A percentile compares a stretch with the other conserved stretches of the same genome.
phyloP scores from a whole-genome alignment of 805 yeast species.

The Starmerella apis region DNA sequence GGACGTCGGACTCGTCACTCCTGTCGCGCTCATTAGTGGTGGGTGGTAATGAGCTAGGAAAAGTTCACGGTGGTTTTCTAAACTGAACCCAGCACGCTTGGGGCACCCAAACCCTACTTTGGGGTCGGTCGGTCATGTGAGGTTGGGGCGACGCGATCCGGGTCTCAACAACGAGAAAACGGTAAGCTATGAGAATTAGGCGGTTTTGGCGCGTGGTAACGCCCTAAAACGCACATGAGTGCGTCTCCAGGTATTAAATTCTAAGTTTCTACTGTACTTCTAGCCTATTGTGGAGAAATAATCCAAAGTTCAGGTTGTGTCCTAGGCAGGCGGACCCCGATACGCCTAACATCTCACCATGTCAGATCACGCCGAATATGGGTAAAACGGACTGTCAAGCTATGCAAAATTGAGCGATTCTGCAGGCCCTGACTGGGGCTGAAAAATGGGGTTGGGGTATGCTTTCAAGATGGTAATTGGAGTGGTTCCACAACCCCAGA shows the following conservation, averaged over 20 bases:
- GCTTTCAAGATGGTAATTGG: not conserved
- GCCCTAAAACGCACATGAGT: no score
- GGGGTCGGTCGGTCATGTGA: slow-evolving; percentile 8
- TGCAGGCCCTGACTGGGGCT: not conserved
- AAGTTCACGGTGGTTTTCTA: slow-evolving; percentile 8
- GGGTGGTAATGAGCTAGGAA: not conserved
- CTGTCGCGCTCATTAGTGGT: slow-evolving; percentile 29
- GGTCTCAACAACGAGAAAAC: slow-evolving; percentile 1
- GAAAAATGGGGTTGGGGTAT: not conserved
- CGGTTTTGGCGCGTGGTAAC: no score
- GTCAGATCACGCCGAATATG: not conserved
- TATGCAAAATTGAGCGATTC: not conserved
- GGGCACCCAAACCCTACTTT: slow-evolving; percentile 7
- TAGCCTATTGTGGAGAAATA: no score
- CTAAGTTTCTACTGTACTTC: no score
- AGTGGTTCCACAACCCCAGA: not conserved
- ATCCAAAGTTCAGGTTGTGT: not conserved
- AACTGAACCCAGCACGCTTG: not conserved
- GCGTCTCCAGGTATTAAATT: no score
- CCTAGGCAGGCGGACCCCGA: not conserved
- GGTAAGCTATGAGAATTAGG: no score
- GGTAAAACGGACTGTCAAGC: not conserved
- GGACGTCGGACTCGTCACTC: slow-evolving; percentile 36
- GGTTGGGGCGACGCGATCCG: slow-evolving; percentile 9
- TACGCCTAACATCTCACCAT: not conserved